Evolutionary conservation across 176 grass and related monocot species (phyloP), one percentile per base, ranked within the genome.

Genomic region (Juncus inflexus): DNA sequence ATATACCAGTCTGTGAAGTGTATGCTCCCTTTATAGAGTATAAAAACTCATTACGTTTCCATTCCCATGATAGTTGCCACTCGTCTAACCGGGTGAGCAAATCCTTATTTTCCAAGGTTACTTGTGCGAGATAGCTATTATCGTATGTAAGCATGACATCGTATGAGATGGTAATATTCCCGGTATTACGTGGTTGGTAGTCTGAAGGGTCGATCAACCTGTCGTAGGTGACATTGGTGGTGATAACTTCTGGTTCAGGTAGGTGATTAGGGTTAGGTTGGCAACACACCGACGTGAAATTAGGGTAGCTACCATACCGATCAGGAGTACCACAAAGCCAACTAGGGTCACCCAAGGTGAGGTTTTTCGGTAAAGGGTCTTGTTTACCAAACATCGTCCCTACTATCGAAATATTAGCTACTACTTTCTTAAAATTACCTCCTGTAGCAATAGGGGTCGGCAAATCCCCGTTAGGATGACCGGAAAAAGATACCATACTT

Each of bases 51-150:
- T 19, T 9, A 55, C 58, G 79, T 52, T 6, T 64, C 87, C 87
- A 90, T 73, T 79, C 66, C 87, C 87, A 90, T 7, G 83, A 74
- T 16, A 90, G 76, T 37, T 59, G 55, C 87, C 79, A 90, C 15
- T 62, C 73, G 76, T 90, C 83, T 47, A 90, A 76, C 3, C 83
- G 83, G 63, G 62, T 77, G 0, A 90, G 76, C 12, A 37, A 62
- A 16, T 73, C 78, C 58, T 65, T 65, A 77, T 86, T 90, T 37
- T 86, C 79, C 2, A 90, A 58, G 35, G 83, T 90, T 2, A 90
- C 75, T 36, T 57, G 79, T 36, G 87, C 87, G 13, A 90, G 58
- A 61, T 90, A 90, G 12, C 13, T 80, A 12, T 39, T 19, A 6
- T 62, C 55, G 64, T 80, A 40, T 57, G 76, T 52, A 72, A 86